A percentile compares a stretch with the other conserved stretches of the same genome.
Evolutionary conservation across 148 eudicot species (phyloP).

Genomic region (Rhododendron ovatum): DNA sequence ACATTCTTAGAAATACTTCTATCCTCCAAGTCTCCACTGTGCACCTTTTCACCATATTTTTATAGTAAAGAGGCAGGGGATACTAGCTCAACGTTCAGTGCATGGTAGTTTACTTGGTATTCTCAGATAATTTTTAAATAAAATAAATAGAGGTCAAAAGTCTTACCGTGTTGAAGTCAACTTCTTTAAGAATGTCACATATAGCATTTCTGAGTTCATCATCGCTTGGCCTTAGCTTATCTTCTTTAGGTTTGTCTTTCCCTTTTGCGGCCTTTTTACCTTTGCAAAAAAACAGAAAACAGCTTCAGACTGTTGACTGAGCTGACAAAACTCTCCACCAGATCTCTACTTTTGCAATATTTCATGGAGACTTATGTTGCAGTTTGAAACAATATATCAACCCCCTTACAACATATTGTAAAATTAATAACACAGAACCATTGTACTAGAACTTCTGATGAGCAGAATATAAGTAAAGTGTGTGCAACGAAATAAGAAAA

Average conservation of each 20-base stretch:
- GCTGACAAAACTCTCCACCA: background rate
- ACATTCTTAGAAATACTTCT: background rate
- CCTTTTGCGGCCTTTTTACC: constrained; percentile 62
- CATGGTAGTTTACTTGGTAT: background rate
- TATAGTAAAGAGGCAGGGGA: background rate
- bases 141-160: background rate
- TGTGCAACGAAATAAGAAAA: background rate
- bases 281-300: constrained; percentile 15
- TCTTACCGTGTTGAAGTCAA: constrained; percentile 92
- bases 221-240: constrained; percentile 57
- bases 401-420: background rate
- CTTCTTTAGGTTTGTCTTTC: constrained; percentile 63
- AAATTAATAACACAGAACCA: background rate
- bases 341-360: background rate
- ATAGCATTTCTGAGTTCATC: constrained; percentile 69
- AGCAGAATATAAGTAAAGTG: background rate
- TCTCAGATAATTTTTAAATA: background rate
- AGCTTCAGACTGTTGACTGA: background rate
- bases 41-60: background rate
- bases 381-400: background rate
- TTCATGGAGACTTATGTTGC: background rate
- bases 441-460: background rate
- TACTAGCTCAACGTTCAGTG: background rate
- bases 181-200: constrained; percentile 82
- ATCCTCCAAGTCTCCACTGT: background rate